Conservation (phyloP, 2,329 filamentous ascomycete species). For the Penicillium sp. region DNA sequence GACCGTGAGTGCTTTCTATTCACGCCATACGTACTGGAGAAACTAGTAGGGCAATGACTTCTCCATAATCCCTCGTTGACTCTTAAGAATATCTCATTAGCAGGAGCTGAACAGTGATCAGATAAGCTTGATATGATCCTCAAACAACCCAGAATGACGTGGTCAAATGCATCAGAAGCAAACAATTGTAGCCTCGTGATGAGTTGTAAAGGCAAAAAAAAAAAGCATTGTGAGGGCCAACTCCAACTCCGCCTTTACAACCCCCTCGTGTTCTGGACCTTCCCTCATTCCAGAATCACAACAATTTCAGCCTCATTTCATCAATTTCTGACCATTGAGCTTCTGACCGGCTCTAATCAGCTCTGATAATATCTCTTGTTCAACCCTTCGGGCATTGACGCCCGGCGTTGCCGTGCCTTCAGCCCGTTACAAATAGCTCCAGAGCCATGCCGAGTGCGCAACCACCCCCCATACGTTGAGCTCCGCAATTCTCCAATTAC, state of each 20-base stretch:
- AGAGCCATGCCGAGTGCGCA: conserved; percentile 38
- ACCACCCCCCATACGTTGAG: conserved; percentile 2
- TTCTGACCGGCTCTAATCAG: conserved; percentile 2
- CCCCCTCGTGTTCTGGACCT: conserved; percentile 18
- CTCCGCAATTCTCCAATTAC: conserved; percentile 4
- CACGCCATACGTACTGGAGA: too few relatives aligned
- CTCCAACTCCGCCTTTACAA: conserved; percentile 24
- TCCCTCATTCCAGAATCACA: conserved; percentile 3
- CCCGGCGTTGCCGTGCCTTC: conserved; percentile 27
- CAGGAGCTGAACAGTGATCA: not conserved
- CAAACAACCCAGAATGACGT: too few relatives aligned
- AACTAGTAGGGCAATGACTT: not conserved
- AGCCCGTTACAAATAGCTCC: conserved; percentile 24
- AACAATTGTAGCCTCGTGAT: not conserved
- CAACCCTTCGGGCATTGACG: conserved; percentile 25
- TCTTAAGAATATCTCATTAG: not conserved
- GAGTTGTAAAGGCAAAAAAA: conserved; percentile 12
- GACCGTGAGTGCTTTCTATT: not conserved
- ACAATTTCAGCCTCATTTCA: conserved; percentile 13
- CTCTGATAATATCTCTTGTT: conserved; percentile 6
- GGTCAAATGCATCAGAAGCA: too few relatives aligned
- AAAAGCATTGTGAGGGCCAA: conserved; percentile 4
- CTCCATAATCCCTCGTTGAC: not conserved
- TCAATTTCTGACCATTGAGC: conserved; percentile 6
- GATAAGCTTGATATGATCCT: not conserved